Evolutionary conservation across 257 asterid genomes (phyloP).

Genomic region (Fraxinus excelsior): DNA sequence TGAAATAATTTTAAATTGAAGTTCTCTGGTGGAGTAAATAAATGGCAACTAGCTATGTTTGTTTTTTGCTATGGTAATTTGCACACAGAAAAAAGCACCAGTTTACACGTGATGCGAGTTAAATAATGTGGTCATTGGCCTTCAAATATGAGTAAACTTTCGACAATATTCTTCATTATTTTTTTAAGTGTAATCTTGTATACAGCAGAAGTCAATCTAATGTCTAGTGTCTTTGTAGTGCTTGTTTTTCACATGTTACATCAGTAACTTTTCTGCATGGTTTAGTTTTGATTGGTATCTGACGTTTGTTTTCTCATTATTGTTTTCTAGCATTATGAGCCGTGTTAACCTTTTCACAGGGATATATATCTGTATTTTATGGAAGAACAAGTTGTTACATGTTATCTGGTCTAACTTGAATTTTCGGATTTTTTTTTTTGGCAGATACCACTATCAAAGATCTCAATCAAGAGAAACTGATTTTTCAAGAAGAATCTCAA

Average conservation of each 20-base stretch:
- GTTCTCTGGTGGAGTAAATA: background rate
- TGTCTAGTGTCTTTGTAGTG: background rate
- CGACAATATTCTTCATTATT: background rate
- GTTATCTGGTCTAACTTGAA: constrained; percentile 1
- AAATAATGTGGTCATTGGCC: background rate
- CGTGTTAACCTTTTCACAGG: constrained; percentile 8
- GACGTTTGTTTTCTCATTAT: background rate
- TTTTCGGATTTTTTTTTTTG: constrained; percentile 21
- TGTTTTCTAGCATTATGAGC: background rate
- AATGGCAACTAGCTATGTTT: background rate
- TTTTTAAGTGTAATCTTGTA: background rate
- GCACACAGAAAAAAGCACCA: background rate
- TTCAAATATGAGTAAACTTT: background rate
- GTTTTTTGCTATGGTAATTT: background rate
- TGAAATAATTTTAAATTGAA: background rate
- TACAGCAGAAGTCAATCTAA: background rate
- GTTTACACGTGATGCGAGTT: background rate
- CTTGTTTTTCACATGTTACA: background rate
- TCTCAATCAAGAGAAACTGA: constrained; percentile 53
- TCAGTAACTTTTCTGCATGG: background rate
- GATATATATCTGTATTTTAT: background rate
- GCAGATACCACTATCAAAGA: constrained; percentile 48
- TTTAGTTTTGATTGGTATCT: background rate
- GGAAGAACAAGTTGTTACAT: background rate
- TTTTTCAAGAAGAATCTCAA: constrained; percentile 42